Conservation (phyloP, 768 basidiomycete species). For the Phlebiopsis flavidoalba region DNA sequence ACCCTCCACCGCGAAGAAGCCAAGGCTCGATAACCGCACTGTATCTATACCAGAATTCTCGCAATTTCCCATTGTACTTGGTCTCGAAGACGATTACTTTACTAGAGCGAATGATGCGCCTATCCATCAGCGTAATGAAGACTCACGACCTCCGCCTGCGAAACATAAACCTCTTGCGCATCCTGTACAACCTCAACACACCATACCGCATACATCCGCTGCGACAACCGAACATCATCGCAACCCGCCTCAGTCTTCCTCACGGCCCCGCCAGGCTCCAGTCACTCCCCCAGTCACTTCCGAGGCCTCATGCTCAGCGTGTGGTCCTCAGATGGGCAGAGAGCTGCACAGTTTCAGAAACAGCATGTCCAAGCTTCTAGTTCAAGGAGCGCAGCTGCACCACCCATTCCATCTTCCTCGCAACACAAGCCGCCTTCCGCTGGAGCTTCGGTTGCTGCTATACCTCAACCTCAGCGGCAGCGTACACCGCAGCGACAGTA, state of each 20-base stretch:
- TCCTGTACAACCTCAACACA: background rate
- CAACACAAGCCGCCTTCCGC: background rate
- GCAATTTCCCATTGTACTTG: conserved; percentile 17
- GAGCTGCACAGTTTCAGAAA: background rate
- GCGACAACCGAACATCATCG: background rate
- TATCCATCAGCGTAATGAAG: conserved; percentile 33
- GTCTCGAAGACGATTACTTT: conserved; percentile 1
- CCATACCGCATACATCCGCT: background rate
- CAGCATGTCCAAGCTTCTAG: background rate
- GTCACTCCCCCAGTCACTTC: background rate
- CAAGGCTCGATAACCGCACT: conserved; percentile 37
- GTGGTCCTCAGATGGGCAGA: background rate
- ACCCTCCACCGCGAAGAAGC: conserved; percentile 46
- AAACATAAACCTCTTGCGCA: background rate
- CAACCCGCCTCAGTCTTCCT: background rate
- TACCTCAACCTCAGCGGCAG: background rate
- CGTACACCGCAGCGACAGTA: background rate
- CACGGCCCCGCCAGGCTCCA: too few species aligned
- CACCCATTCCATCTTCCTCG: background rate
- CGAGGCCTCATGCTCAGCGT: background rate
- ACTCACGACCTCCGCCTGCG: conserved; percentile 17
- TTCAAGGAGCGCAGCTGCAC: background rate
- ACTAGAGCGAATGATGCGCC: conserved; percentile 28
- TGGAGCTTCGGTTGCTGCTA: background rate
- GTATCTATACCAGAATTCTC: conserved; percentile 30